Conservation (phyloP, 2,329 filamentous ascomycete genomes). For the Colletotrichum karsti region DNA sequence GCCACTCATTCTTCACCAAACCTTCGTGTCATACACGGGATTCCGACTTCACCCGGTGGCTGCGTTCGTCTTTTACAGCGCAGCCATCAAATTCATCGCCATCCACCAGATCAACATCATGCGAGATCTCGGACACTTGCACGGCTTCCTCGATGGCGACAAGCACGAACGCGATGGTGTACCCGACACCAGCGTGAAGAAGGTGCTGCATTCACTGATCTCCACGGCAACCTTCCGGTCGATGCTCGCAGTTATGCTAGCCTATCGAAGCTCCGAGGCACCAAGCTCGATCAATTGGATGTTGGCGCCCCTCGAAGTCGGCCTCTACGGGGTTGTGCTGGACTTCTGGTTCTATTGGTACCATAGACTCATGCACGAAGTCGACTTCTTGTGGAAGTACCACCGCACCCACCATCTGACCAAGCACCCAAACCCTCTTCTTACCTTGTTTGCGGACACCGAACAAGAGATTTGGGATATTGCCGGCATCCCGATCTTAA, state of each 20-base stretch:
- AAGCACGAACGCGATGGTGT: constrained; percentile 51
- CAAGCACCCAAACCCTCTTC: constrained; percentile 52
- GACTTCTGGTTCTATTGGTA: constrained; percentile 57
- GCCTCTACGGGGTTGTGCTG: constrained; percentile 49
- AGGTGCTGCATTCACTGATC: constrained; percentile 42
- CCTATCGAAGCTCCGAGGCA: constrained; percentile 33
- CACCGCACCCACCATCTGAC: constrained; percentile 55
- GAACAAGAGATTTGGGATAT: constrained; percentile 54
- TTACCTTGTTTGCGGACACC: constrained; percentile 49
- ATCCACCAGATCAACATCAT: constrained; percentile 48
- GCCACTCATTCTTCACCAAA: constrained; percentile 47
- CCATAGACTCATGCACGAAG: constrained; percentile 51
- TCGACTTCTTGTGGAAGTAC: constrained; percentile 48
- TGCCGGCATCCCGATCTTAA: constrained; percentile 47
- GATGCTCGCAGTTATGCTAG: constrained; percentile 43
- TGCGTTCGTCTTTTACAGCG: constrained; percentile 45
- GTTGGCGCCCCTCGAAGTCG: constrained; percentile 47
- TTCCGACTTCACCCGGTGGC: constrained; percentile 38
- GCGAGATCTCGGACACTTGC: constrained; percentile 44
- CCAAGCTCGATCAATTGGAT: constrained; percentile 39
- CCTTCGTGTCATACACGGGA: constrained; percentile 39
- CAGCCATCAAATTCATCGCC: constrained; percentile 48
- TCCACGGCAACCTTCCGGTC: constrained; percentile 42
- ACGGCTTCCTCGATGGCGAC: constrained; percentile 54
- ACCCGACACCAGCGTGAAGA: constrained; percentile 46